Percentiles rank a stretch among this genome's conserved stretches.
Conservation (phyloP, 2,329 filamentous ascomycete genomes). For the Lecanicillium sp. region DNA sequence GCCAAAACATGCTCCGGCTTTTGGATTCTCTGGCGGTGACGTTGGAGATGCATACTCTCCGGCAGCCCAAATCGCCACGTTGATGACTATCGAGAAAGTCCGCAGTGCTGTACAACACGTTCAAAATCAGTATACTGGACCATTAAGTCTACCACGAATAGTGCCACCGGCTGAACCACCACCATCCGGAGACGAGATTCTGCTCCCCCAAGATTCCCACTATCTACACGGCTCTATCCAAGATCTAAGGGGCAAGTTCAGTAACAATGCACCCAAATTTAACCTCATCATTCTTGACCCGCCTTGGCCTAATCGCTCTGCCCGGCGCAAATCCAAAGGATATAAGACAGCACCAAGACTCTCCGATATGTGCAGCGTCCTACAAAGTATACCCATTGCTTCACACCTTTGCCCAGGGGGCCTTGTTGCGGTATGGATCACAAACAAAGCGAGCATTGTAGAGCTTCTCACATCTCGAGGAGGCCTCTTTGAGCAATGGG, state of each 20-base stretch:
- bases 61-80: conserved; percentile 41
- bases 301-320: conserved; percentile 75
- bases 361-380: conserved; percentile 37
- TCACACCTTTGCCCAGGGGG: conserved; percentile 43
- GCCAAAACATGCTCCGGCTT: conserved; percentile 19
- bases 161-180: conserved; percentile 8
- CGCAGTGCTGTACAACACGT: conserved; percentile 30
- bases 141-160: conserved; percentile 37
- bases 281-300: conserved; percentile 66
- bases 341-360: conserved; percentile 39
- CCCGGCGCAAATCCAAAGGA: conserved; percentile 45
- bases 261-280: conserved; percentile 42
- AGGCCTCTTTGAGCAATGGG: conserved; percentile 60
- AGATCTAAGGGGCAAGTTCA: conserved; percentile 31
- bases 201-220: conserved; percentile 33
- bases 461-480: conserved; percentile 41
- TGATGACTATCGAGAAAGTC: conserved; percentile 43
- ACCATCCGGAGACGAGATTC: conserved; percentile 7
- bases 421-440: conserved; percentile 67
- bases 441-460: conserved; percentile 57
- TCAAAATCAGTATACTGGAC: conserved; percentile 24
- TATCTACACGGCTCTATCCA: conserved; percentile 42
- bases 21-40: conserved; percentile 7
- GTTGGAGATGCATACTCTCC: conserved; percentile 23
- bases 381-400: conserved; percentile 48